Evolutionary conservation across 805 yeast species (phyloP), one percentile per base, ranked within the genome.

Genomic region (Zygoascus flipseniorum): DNA sequence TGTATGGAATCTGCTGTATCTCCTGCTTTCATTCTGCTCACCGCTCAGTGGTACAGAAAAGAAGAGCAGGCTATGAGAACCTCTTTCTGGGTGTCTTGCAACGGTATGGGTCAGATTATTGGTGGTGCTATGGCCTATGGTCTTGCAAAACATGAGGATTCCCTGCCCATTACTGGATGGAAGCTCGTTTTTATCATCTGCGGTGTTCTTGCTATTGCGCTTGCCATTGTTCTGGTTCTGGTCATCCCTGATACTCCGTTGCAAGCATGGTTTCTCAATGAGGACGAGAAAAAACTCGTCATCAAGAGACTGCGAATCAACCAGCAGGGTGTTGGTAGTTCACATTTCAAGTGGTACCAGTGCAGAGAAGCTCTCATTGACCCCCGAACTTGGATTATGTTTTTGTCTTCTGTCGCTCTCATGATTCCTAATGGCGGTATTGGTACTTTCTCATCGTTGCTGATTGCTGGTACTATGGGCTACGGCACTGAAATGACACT

Each of bases 11-110:
- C 78, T 73, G 19, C 75, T 79, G 75, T 81, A 20, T 75, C 81
- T 20, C 86, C 87, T 2, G 76, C 81, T 2, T 78, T 78, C 65
- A 76, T 80, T 32, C 69, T 79, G 31, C 62, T 82, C 47, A 81
- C 84, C 4, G 65, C 79, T 19, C 82, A 78, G 64, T 82, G 81
- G 77, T 82, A 80, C 73, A 74, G 70, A 54, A 58, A 63, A 9
- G 55, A 58, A 20, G 69, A 69, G 56, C 79, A 80, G 48, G 83
- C 83, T 18, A 18, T 47, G 45, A 64, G 79, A 47, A 63, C 70
- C 1, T 65, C 73, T 31, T 54, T 69, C 28, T 77, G 78, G 75
- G 69, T 74, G 54, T 69, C 71, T 2, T 58, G 60, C 49, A 66
- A 74, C 31, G 80, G 79, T 8, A 59, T 71, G 20, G 80, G 79